These are phyloP conservation scores for Senna siamea DNA, from an alignment of 306 rosid species.

Conservation along the genomic window DNA sequence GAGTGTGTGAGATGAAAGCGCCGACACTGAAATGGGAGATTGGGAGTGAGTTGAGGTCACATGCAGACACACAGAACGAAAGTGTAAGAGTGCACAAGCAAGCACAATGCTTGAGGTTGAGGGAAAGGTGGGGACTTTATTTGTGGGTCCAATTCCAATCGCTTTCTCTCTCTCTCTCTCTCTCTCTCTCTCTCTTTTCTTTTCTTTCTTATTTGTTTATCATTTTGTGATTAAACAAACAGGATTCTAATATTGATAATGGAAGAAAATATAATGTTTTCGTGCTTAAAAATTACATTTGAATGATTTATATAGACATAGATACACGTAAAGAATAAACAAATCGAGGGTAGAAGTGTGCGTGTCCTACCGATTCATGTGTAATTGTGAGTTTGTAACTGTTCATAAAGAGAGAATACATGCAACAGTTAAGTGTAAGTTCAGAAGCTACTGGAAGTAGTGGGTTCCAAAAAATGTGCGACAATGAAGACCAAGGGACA, in stretches of 20 bases:
- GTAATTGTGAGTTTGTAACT: background rate
- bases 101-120: background rate
- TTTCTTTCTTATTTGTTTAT: background rate
- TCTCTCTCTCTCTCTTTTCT: no score
- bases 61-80: background rate
- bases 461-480: slow-evolving; percentile 4
- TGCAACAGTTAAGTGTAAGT: background rate
- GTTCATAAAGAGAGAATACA: background rate
- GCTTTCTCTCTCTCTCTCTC: no score
- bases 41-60: background rate
- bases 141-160: background rate
- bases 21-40: slow-evolving; percentile 4
- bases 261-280: no score
- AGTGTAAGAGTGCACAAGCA: background rate
- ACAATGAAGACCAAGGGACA: background rate
- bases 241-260: no score
- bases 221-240: background rate
- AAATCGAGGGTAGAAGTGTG: no score
- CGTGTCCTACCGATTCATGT: no score
- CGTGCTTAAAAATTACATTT: no score
- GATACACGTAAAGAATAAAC: no score
- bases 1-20: background rate
- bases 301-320: no score
- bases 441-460: background rate
- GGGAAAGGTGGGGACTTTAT: slow-evolving; percentile 18